Percentiles rank a stretch among this genome's conserved stretches.
phyloP scores from a whole-genome alignment of 768 basidiomycete genomes.

The Leccinum boreale region DNA sequence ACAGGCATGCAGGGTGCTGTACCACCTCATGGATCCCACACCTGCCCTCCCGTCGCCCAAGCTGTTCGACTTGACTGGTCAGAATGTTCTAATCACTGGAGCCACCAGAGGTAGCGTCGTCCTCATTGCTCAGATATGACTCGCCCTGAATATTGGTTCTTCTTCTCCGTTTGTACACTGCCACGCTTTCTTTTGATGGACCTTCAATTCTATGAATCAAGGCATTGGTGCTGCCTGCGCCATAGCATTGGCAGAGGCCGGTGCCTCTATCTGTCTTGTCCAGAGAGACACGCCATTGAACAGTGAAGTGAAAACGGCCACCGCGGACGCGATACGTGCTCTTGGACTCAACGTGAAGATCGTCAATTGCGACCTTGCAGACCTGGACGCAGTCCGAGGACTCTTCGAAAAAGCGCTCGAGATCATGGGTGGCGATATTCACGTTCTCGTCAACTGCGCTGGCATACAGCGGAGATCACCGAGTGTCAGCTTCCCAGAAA shows the following conservation, averaged over 20 bases:
- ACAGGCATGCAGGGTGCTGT: conserved; percentile 8
- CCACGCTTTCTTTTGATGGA: conserved; percentile 8
- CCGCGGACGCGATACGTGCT: conserved; percentile 35
- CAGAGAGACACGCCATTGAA: conserved; percentile 41
- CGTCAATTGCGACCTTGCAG: conserved; percentile 55
- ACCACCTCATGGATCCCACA: conserved; percentile 48
- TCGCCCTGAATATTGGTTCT: conserved; percentile 13
- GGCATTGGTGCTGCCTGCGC: conserved; percentile 57
- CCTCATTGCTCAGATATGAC: conserved; percentile 13
- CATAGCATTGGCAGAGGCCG: conserved; percentile 52
- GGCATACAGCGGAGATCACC: conserved; percentile 59
- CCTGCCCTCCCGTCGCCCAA: conserved; percentile 46
- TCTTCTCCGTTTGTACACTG: conserved; percentile 13
- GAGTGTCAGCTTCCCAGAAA: conserved; percentile 61
- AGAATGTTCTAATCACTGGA: conserved; percentile 77
- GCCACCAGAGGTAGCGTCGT: conserved; percentile 65
- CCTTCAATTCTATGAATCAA: conserved; percentile 22
- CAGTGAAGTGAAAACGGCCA: conserved; percentile 33
- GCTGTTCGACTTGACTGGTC: conserved; percentile 65
- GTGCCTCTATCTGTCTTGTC: conserved; percentile 47
- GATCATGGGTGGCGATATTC: conserved; percentile 48
- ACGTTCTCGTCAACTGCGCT: conserved; percentile 70
- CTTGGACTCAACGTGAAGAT: conserved; percentile 37
- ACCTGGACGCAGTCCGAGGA: conserved; percentile 45
- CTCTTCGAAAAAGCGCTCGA: conserved; percentile 49